Base-by-base conservation (phyloP, 805 yeast species). In the Barnettozyma populi region DNA sequence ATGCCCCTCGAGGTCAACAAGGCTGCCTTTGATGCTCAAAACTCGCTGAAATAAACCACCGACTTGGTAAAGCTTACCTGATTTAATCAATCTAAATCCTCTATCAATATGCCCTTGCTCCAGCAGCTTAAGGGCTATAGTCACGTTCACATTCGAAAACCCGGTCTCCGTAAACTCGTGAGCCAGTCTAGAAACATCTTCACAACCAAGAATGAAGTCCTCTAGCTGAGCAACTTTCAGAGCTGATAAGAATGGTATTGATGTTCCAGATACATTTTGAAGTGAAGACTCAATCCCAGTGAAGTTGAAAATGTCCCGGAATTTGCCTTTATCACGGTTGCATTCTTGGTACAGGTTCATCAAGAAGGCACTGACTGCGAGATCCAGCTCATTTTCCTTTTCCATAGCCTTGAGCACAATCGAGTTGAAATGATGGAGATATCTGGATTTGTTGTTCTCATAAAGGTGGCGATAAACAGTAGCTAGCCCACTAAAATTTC, bases 31-130 rank as follows among this genome's bases (percentile, higher is more conserved):
- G 7, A 20, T 21, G 16, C 24, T 36, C 25, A 50, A 4, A 11
- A 56, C 8, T 31, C 58, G 45, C 19, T 51, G 40, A 20, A 52
- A 52, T 4, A 56, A 13, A 10, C 61, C 61, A 24, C 50, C 56
- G 8, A 29, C 25, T 18, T 36, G 14, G 10, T 39, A 19, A 5
- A 47, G 20, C 5, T 49, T 48, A 2, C 29, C 35, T 1, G 32
- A 21, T 3, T 44, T 35, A 11, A 54, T 20, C 36, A 48, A 52
- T 1, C 42, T 27, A 25, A 56, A 41, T 8, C 52, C 59, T 4
- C 32, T 27, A 14, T 41, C 40, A 1, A 43, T 8, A 5, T 48
- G 13, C 2, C 50, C 51, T 5, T 20, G 27, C 13, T 40, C 16
- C 9, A 54, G 16, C 18, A 51, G 24, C 21, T 40, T 55, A 24